Percentiles rank a stretch among this genome's conserved stretches.
Evolutionary conservation across 495 filamentous ascomycete genomes (phyloP).

Genomic region (Podospora pseudocomata): DNA sequence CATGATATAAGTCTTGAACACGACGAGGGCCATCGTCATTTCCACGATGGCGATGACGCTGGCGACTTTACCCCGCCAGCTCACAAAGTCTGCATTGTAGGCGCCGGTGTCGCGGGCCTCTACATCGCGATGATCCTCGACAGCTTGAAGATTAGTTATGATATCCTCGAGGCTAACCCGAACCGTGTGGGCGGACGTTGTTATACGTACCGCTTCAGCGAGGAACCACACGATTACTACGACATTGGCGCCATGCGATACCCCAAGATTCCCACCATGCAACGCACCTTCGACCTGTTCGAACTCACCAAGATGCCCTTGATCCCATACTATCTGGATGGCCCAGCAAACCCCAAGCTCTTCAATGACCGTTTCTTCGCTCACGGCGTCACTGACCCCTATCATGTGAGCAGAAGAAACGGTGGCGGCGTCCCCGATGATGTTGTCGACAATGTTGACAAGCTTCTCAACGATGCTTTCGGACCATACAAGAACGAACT

Average conservation of each 20-base stretch:
- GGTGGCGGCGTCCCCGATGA: slow-evolving; percentile 4
- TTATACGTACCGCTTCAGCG: slow-evolving; percentile 32
- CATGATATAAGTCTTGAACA: too few relatives aligned
- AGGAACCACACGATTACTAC: slow-evolving; percentile 38
- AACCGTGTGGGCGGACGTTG: slow-evolving; percentile 30
- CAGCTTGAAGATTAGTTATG: slow-evolving; percentile 5
- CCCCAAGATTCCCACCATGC: slow-evolving; percentile 33
- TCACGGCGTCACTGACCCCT: background rate
- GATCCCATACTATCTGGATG: background rate
- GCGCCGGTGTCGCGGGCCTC: background rate
- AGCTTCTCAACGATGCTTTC: background rate
- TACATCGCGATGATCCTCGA: slow-evolving; percentile 2
- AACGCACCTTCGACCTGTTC: slow-evolving; percentile 15
- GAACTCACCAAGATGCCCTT: background rate
- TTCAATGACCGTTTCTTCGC: background rate
- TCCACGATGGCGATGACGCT: background rate
- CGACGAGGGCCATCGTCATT: background rate
- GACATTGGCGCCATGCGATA: slow-evolving; percentile 46
- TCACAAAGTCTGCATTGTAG: slow-evolving; percentile 3
- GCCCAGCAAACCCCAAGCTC: background rate
- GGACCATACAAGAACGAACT: background rate
- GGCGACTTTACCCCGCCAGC: background rate
- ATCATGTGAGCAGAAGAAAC: background rate
- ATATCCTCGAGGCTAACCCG: slow-evolving; percentile 31
- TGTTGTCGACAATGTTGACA: background rate